These are phyloP conservation scores for Chloranthus sessilifolius DNA, from an alignment of 164 flowering plant species.

Conservation along the genomic window DNA sequence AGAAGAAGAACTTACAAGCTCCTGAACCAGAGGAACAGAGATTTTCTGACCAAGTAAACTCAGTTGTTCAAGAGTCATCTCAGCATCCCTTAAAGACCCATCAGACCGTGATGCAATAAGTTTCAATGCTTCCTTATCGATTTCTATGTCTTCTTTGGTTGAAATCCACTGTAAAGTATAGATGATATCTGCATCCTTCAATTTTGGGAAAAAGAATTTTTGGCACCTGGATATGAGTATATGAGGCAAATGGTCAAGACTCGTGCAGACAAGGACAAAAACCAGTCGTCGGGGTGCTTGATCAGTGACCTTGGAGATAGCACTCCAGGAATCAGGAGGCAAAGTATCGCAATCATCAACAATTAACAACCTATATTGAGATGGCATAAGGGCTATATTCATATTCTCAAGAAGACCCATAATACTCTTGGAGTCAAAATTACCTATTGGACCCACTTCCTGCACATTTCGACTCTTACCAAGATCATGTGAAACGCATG, in stretches of 20 bases:
- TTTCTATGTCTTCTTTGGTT: conserved; percentile 71
- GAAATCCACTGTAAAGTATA: conserved; percentile 85
- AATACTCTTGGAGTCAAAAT: conserved; percentile 64
- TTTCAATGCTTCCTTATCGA: conserved; percentile 86
- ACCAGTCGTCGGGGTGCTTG: conserved; percentile 86
- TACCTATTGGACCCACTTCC: conserved; percentile 84
- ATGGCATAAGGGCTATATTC: conserved; percentile 42
- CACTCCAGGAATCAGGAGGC: conserved; percentile 84
- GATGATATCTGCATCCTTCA: conserved; percentile 90
- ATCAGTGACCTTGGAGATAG: conserved; percentile 89
- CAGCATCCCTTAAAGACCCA: conserved; percentile 96
- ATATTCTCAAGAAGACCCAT: conserved; percentile 67
- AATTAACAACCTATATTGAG: conserved; percentile 69
- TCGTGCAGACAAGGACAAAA: conserved; percentile 77
- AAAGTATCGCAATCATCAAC: conserved; percentile 93
- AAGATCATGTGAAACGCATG: conserved; percentile 71
- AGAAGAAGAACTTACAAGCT: conserved; percentile 55
- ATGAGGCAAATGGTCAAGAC: conserved; percentile 89
- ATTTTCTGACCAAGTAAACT: conserved; percentile 93
- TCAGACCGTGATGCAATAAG: conserved; percentile 93
- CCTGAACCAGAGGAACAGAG: conserved; percentile 81
- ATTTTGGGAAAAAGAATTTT: conserved; percentile 92
- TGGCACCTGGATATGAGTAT: conserved; percentile 90
- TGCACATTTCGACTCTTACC: conserved; percentile 64
- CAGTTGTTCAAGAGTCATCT: conserved; percentile 98